phyloP scores from a whole-genome alignment of 371 early-diverging fungal species.

The Lichtheimia hyalospora region DNA sequence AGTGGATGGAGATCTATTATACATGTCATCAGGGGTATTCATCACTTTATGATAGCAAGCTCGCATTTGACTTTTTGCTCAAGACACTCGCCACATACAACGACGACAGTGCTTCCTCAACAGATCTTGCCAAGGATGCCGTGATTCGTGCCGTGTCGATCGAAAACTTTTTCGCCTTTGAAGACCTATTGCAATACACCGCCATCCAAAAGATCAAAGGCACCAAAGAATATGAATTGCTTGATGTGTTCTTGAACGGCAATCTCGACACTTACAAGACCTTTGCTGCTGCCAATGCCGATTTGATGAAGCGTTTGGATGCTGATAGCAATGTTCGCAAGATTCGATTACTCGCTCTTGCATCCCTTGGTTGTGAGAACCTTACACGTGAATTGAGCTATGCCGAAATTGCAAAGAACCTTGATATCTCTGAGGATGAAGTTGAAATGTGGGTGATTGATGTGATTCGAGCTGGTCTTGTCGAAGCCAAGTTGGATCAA shows the following conservation, averaged over 20 bases:
- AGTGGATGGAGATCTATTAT: constrained; percentile 19
- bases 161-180: constrained; percentile 80
- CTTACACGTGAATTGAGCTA: constrained; percentile 74
- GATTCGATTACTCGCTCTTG: constrained; percentile 86
- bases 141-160: constrained; percentile 71
- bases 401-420: constrained; percentile 67
- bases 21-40: background rate
- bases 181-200: constrained; percentile 69
- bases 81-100: constrained; percentile 64
- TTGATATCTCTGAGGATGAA: constrained; percentile 78
- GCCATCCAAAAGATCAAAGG: constrained; percentile 74
- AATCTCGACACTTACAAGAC: constrained; percentile 66
- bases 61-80: constrained; percentile 65
- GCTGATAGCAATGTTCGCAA: constrained; percentile 71
- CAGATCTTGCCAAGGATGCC: constrained; percentile 50
- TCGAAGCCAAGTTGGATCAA: constrained; percentile 96
- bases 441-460: constrained; percentile 95
- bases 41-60: constrained; percentile 31
- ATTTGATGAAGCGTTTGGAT: constrained; percentile 53
- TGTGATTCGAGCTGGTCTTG: constrained; percentile 85
- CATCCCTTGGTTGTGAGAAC: constrained; percentile 76
- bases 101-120: constrained; percentile 23
- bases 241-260: constrained; percentile 77
- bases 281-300: constrained; percentile 54
- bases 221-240: constrained; percentile 61